phyloP scores from a whole-genome alignment of 1,284 basidiomycete species.

The Golubevia sp. region DNA sequence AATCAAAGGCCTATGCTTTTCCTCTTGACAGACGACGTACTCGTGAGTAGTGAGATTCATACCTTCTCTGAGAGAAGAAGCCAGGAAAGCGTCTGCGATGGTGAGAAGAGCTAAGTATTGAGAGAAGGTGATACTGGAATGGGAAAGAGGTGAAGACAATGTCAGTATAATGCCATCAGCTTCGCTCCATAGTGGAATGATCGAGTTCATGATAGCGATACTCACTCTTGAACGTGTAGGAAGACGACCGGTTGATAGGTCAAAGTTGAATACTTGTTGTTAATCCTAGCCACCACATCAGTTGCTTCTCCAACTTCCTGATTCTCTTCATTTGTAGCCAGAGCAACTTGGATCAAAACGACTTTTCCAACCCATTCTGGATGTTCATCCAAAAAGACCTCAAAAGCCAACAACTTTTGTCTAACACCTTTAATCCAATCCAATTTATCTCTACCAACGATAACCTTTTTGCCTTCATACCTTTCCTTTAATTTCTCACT shows the following conservation, averaged over 20 bases:
- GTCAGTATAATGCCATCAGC: too few species aligned
- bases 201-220: too few species aligned
- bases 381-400: constrained; percentile 77
- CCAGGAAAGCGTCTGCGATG: constrained; percentile 83
- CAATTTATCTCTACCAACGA: constrained; percentile 84
- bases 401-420: constrained; percentile 82
- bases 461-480: constrained; percentile 80
- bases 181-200: too few species aligned
- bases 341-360: constrained; percentile 82
- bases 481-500: constrained; percentile 75
- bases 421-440: constrained; percentile 83
- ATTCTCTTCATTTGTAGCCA: constrained; percentile 79
- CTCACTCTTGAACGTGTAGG: constrained; percentile 83
- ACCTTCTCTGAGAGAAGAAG: constrained; percentile 80
- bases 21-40: constrained; percentile 71
- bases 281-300: constrained; percentile 79
- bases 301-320: constrained; percentile 75
- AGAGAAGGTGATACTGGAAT: constrained; percentile 78
- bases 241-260: constrained; percentile 88
- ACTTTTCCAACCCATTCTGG: constrained; percentile 79
- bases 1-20: constrained; percentile 73
- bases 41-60: constrained; percentile 84
- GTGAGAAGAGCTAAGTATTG: constrained; percentile 82
- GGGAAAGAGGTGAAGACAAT: too few species aligned
- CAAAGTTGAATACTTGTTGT: constrained; percentile 77